A percentile compares a stretch with the other conserved stretches of the same genome.
These are phyloP conservation scores for Aspergillus incahuasiensis DNA, from an alignment of 495 filamentous ascomycete species.

Conservation along the genomic window DNA sequence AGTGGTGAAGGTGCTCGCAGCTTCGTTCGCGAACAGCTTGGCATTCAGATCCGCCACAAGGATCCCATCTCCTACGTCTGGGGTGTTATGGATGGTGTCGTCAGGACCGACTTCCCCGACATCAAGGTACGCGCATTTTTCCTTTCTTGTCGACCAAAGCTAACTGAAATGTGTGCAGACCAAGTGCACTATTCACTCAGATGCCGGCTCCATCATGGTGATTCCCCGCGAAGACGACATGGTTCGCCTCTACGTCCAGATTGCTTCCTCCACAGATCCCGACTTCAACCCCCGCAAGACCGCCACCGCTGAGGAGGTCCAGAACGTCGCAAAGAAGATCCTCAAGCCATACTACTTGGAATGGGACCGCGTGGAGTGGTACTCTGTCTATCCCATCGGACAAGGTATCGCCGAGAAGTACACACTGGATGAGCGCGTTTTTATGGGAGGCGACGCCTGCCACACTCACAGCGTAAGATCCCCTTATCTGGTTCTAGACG, in stretches of 20 bases:
- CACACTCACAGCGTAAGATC: constrained; percentile 64
- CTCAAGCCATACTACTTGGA: constrained; percentile 56
- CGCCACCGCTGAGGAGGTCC: constrained; percentile 55
- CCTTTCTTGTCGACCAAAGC: background rate
- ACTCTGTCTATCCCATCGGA: constrained; percentile 59
- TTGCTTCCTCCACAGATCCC: constrained; percentile 57
- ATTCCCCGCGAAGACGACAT: constrained; percentile 77
- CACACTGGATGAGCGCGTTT: constrained; percentile 51
- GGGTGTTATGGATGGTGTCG: constrained; percentile 85
- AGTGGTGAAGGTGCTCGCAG: constrained; percentile 62
- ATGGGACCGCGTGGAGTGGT: constrained; percentile 55
- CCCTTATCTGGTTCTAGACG: background rate
- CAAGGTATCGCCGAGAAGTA: constrained; percentile 61
- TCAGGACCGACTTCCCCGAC: constrained; percentile 80
- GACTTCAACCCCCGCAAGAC: constrained; percentile 52
- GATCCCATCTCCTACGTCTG: constrained; percentile 63
- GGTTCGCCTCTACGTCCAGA: constrained; percentile 72
- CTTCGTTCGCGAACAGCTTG: constrained; percentile 56
- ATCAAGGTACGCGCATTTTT: constrained; percentile 46
- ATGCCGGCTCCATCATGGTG: constrained; percentile 68
- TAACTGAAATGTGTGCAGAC: constrained; percentile 51
- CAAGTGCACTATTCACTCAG: constrained; percentile 77
- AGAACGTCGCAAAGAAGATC: constrained; percentile 57
- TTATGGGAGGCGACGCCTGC: constrained; percentile 60
- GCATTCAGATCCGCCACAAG: constrained; percentile 56